phyloP scores from a whole-genome alignment of 495 filamentous ascomycete species.

The Apodospora peruviana region DNA sequence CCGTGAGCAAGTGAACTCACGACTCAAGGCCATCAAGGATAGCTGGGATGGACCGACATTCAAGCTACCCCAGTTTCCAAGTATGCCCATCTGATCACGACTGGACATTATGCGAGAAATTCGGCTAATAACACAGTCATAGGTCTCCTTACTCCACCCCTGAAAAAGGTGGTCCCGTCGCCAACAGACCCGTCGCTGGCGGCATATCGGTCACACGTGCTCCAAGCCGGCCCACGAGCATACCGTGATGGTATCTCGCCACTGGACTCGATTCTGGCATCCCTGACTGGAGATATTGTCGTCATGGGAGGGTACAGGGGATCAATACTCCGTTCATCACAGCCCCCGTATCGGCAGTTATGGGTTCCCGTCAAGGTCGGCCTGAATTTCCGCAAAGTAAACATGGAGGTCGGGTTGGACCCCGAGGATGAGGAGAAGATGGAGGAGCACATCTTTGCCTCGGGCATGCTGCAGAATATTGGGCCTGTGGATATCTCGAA shows the following conservation, averaged over 20 bases:
- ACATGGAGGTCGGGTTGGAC: conserved; percentile 80
- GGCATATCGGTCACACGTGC: conserved; percentile 3
- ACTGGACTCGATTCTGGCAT: conserved; percentile 60
- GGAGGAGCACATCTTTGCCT: conserved; percentile 72
- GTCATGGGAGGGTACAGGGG: conserved; percentile 89
- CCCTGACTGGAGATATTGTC: conserved; percentile 78
- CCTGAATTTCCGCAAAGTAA: conserved; percentile 84
- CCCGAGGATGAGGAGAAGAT: conserved; percentile 83
- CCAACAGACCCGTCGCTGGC: conserved; percentile 10
- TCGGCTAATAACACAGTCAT: conserved; percentile 14
- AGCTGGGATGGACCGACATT: conserved; percentile 72
- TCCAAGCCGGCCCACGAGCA: conserved; percentile 13
- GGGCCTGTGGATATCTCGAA: conserved; percentile 88
- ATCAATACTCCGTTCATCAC: conserved; percentile 80
- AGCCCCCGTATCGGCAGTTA: conserved; percentile 70
- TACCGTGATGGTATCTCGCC: conserved; percentile 26
- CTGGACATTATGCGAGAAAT: conserved; percentile 14
- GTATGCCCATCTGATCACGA: conserved; percentile 32
- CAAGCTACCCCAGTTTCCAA: conserved; percentile 59
- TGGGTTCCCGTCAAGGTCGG: conserved; percentile 96
- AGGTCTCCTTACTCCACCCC: conserved; percentile 34
- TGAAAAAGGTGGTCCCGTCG: conserved; percentile 22
- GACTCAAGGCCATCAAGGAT: conserved; percentile 88
- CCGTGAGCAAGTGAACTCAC: conserved; percentile 73
- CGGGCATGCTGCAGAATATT: conserved; percentile 82